Evolutionary conservation across 2,329 filamentous ascomycete species (phyloP), one percentile per base, ranked within the genome.

Genomic region (Paraphaeosphaeria minitans): DNA sequence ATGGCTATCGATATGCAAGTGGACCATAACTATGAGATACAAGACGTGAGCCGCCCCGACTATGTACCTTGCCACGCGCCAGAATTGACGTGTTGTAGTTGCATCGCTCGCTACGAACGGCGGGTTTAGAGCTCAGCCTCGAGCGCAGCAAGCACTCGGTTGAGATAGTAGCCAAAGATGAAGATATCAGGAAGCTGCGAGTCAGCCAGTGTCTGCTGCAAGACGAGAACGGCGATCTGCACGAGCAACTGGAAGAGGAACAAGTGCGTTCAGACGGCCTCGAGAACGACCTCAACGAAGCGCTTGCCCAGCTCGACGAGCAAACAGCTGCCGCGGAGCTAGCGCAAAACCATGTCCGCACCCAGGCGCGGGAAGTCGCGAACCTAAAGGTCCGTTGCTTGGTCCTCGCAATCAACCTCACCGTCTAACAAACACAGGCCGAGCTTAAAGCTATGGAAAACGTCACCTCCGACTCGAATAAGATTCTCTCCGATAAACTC

Each of bases 221-320:
- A 61, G 87, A 93, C 64, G 89, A 96, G 62, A 91, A 89, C 63
- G 85, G 88, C 49, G 82, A 85, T 10, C 77, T 97, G 29, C 85
- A 86, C 63, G 84, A 87, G 46, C 83, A 89, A 62, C 75, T 93
- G 19, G 77, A 81, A 4, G 78, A 85, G 41, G 84, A 85, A 64
- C 85, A 89, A 53, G 81, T 85, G 53, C 83, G 85, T 45, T 83
- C 89, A 52, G 84, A 85, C 63, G 75, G 80, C 39, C 71, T 89
- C 31, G 81, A 84, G 62, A 76, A 77, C 58, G 75, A 81, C 3
- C 78, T 83, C 31, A 81, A 83, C 55, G 80, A 83, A 42, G 77
- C 82, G 29, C 73, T 80, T 37, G 70, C 74, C 29, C 78, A 79
- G 51, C 77, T 82, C 47, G 78, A 81, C 60, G 81, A 83, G 55